Base-by-base conservation (phyloP, 75 land plant species). In the Pseudotsuga menziesii region DNA sequence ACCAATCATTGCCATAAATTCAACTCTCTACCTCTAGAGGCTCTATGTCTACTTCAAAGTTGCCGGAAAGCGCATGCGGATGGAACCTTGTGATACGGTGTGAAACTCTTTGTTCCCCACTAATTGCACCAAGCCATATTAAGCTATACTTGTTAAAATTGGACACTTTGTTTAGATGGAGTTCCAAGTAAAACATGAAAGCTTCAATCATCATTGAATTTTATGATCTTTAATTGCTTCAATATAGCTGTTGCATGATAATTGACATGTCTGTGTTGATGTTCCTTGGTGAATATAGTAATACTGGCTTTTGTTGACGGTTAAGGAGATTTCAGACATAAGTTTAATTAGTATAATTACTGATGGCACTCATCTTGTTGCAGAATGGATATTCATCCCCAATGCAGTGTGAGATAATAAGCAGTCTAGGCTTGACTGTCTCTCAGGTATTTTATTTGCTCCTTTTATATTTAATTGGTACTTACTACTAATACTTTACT, bases 301-400 rank as follows among this genome's bases (percentile, higher is more conserved):
- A 15, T 29, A 20, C 9, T 39, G 19, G 55, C 39, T 76, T 19
- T 19, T 79, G 39, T 32, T 29, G 16, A 4, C 23, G n/a, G 1
- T 25, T 58, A 36, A 1, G 17, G 56, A 22, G 32, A 22, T 72
- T 15, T n/a, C 14, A 25, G 16, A 41, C 19, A 44, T 41, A 41
- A 12, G 12, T 72, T 4, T 44, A 32, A 44, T 17, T 23, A 2
- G 41, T 72, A 17, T n/a, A 52, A 41, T 32, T 72, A 17, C 61
- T 79, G 22, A 72, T 78, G 22, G 29, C 5, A 26, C 2, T 75
- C 29, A 58, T 12, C 25, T 72, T 44, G 74, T 25, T 61, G 80
- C 83, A 91, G 89, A 67, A 79, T 48, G 98, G 98, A 8, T 94
- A 87, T 71, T 88, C 95, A 20, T 92, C 93, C 14, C 95, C 95